Percentiles rank a stretch among this genome's conserved stretches.
Evolutionary conservation across 2,329 filamentous ascomycete species (phyloP).

Genomic region (Pleomassaria siparia): DNA sequence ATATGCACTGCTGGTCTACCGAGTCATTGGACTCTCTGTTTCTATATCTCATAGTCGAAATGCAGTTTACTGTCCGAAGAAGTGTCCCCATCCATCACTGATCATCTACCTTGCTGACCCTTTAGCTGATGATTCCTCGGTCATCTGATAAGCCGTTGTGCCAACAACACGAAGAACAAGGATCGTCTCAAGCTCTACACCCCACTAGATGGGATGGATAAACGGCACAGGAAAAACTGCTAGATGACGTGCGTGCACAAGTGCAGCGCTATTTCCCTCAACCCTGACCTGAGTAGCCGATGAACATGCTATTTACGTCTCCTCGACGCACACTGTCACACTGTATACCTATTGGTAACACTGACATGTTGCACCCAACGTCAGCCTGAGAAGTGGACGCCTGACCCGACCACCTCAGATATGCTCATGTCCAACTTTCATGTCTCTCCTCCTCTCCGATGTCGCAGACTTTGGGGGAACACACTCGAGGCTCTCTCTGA

Average conservation of each 20-base stretch:
- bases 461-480: background rate
- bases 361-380: background rate
- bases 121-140: too few species aligned
- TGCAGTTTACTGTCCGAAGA: too few species aligned
- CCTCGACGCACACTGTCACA: background rate
- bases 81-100: too few species aligned
- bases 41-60: too few species aligned
- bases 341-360: background rate
- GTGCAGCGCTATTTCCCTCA: background rate
- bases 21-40: too few species aligned
- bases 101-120: too few species aligned
- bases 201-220: background rate
- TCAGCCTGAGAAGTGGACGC: background rate
- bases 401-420: conserved; percentile 1
- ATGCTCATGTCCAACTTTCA: background rate
- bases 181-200: background rate
- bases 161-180: too few species aligned
- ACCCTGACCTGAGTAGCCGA: background rate
- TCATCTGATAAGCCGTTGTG: too few species aligned
- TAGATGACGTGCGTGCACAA: background rate
- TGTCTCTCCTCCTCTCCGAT: conserved; percentile 1
- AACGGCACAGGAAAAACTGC: background rate
- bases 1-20: too few species aligned
- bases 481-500: background rate
- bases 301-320: background rate